phyloP scores from a whole-genome alignment of 176 grass and related monocot genomes.

The Puya raimondii region DNA sequence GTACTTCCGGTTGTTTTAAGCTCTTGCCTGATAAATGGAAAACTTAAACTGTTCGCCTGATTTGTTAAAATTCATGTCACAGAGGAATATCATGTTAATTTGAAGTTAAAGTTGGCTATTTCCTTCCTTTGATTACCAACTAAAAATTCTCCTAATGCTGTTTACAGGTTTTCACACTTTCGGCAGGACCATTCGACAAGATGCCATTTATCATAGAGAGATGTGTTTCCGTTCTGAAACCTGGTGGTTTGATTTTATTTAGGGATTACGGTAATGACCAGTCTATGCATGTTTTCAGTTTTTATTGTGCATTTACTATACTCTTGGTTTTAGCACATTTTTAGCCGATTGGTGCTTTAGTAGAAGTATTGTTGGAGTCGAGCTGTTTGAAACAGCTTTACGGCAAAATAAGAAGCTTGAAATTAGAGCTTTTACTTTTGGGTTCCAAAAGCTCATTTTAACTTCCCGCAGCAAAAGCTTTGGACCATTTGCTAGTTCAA shows the following conservation, averaged over 20 bases:
- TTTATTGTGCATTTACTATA: no score
- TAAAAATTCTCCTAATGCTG: conserved; percentile 3
- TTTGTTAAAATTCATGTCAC: no score
- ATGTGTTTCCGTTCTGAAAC: conserved; percentile 69
- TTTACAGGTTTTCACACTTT: conserved; percentile 86
- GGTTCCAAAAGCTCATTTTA: background rate
- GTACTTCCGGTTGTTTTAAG: no score
- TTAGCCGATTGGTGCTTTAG: no score
- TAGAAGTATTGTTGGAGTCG: no score
- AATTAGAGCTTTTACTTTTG: background rate
- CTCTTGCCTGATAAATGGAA: no score
- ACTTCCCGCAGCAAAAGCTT: no score
- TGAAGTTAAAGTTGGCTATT: conserved; percentile 1
- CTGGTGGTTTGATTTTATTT: conserved; percentile 76
- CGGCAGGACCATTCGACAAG: conserved; percentile 59
- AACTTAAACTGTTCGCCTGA: no score
- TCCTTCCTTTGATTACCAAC: background rate
- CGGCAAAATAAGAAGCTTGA: background rate
- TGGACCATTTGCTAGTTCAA: no score
- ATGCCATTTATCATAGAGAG: conserved; percentile 45
- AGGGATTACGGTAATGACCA: conserved; percentile 73
- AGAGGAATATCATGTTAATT: no score
- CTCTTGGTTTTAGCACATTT: no score
- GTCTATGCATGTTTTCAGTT: background rate
- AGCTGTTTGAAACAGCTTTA: no score